Evolutionary conservation across 495 filamentous ascomycete species (phyloP).

Genomic region (Chaetomium cochliodes): DNA sequence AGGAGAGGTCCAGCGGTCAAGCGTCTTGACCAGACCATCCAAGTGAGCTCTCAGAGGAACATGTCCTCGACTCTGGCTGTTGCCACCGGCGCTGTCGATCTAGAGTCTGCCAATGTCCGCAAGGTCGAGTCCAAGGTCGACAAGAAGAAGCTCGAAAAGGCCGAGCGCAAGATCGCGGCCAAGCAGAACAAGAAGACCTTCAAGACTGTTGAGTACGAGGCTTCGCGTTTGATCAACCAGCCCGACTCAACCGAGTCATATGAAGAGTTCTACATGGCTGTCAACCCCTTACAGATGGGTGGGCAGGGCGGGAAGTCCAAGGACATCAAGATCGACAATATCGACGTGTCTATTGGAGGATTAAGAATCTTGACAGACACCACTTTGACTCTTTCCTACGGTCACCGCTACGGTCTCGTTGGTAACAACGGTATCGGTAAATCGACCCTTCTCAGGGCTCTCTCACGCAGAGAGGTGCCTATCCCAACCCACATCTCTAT

Average conservation of each 20-base stretch:
- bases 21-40: conserved; percentile 90
- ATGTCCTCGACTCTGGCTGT: conserved; percentile 93
- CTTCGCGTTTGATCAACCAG: conserved; percentile 83
- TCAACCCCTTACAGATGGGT: conserved; percentile 92
- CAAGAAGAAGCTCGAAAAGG: conserved; percentile 98
- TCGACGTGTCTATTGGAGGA: conserved; percentile 90
- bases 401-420: conserved; percentile 92
- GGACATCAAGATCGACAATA: conserved; percentile 96
- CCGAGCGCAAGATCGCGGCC: conserved; percentile 93
- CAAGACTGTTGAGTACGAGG: conserved; percentile 97
- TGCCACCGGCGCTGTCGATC: conserved; percentile 77
- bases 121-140: conserved; percentile 98
- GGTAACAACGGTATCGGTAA: conserved; percentile 99
- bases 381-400: conserved; percentile 84
- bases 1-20: conserved; percentile 71
- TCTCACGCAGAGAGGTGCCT: conserved; percentile 89
- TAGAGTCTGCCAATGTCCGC: conserved; percentile 85
- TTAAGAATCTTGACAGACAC: conserved; percentile 87
- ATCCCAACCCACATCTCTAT: conserved; percentile 98
- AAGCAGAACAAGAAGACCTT: conserved; percentile 98
- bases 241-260: conserved; percentile 86
- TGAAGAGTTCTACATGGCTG: conserved; percentile 99
- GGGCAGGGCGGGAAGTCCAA: conserved; percentile 79
- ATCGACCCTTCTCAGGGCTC: conserved; percentile 84
- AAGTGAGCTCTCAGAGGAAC: conserved; percentile 89